A percentile compares a stretch with the other conserved stretches of the same genome.
Conservation (phyloP, 2,329 filamentous ascomycete species). For the Fusarium sp. region DNA sequence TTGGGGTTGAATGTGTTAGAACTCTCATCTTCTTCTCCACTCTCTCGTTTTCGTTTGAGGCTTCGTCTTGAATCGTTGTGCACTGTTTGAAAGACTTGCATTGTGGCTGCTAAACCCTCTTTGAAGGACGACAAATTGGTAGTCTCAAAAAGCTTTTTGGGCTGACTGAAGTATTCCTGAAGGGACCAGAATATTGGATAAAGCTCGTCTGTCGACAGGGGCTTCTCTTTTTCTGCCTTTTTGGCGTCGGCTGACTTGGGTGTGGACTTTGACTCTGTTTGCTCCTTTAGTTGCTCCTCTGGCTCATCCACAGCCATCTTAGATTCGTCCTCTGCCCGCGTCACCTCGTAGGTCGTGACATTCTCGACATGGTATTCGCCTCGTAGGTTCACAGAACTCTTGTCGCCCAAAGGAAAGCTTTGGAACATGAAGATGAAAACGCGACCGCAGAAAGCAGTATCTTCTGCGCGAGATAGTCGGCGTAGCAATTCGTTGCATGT, state of each 20-base stretch:
- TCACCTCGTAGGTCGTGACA: slow-evolving; percentile 78
- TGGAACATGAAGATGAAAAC: slow-evolving; percentile 99
- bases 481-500: slow-evolving; percentile 96
- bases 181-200: slow-evolving; percentile 96
- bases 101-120: slow-evolving; percentile 74
- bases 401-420: slow-evolving; percentile 94
- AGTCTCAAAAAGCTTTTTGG: slow-evolving; percentile 80
- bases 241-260: slow-evolving; percentile 56
- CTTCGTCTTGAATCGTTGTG: slow-evolving; percentile 71
- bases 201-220: slow-evolving; percentile 73
- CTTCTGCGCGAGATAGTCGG: slow-evolving; percentile 91
- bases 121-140: slow-evolving; percentile 83
- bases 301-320: slow-evolving; percentile 73
- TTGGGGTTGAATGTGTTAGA: slow-evolving; percentile 83
- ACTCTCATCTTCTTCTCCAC: slow-evolving; percentile 61
- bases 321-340: slow-evolving; percentile 45
- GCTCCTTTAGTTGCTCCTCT: slow-evolving; percentile 48
- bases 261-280: slow-evolving; percentile 40
- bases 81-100: slow-evolving; percentile 63
- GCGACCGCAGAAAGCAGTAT: slow-evolving; percentile 95
- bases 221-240: slow-evolving; percentile 56
- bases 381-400: slow-evolving; percentile 94
- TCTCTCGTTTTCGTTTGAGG: slow-evolving; percentile 74
- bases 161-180: slow-evolving; percentile 91
- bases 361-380: slow-evolving; percentile 98